Conservation (phyloP, 2,329 filamentous ascomycete species). For the Pestalotiopsis sp. region DNA sequence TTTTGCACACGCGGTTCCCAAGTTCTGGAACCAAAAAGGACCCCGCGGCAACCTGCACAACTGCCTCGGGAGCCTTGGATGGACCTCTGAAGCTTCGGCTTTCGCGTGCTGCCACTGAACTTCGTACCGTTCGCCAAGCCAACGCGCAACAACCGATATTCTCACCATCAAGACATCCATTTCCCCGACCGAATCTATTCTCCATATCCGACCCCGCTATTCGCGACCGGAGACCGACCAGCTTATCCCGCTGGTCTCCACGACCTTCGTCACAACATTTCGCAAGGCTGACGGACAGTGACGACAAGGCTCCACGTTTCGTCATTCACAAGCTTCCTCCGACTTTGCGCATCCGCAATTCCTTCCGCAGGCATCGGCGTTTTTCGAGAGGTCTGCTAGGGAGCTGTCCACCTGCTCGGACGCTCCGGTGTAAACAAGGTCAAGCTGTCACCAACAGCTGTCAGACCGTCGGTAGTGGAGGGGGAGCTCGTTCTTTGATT, state of each 20-base stretch:
- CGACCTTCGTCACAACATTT: background rate
- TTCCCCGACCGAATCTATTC: background rate
- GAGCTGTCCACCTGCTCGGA: slow-evolving; percentile 30
- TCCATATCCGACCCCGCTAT: background rate
- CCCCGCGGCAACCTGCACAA: slow-evolving; percentile 13
- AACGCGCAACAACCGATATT: background rate
- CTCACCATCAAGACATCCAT: background rate
- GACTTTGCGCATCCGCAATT: background rate
- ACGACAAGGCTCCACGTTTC: slow-evolving; percentile 1
- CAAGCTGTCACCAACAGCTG: slow-evolving; percentile 44
- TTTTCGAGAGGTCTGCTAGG: slow-evolving; percentile 13
- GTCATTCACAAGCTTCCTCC: background rate
- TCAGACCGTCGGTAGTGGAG: slow-evolving; percentile 54
- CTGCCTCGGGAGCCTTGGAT: slow-evolving; percentile 8
- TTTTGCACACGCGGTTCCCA: background rate
- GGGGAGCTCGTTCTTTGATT: slow-evolving; percentile 50
- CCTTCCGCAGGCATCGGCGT: background rate
- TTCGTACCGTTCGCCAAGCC: background rate
- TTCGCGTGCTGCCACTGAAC: slow-evolving; percentile 2
- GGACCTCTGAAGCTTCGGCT: slow-evolving; percentile 12
- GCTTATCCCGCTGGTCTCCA: background rate
- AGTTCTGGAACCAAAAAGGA: background rate
- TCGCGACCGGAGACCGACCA: background rate
- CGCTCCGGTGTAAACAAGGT: slow-evolving; percentile 26
- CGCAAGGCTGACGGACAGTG: slow-evolving; percentile 7